Conservation (phyloP, 768 basidiomycete genomes). For the Lentinula detonsa region DNA sequence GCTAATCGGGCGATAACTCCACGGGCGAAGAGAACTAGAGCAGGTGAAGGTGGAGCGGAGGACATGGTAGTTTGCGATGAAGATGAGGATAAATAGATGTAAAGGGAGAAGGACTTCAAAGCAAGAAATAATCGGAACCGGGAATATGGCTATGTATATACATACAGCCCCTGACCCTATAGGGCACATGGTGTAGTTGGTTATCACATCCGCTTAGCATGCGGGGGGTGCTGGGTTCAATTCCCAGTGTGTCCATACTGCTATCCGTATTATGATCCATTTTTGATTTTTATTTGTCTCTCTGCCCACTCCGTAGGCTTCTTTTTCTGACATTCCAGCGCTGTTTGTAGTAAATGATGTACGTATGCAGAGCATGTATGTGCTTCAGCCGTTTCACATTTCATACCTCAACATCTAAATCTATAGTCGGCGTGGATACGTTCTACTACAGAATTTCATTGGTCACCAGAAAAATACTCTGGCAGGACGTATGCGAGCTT, state of each 20-base stretch:
- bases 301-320: no score
- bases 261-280: neutral
- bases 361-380: no score
- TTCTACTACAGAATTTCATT: neutral
- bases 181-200: conserved; percentile 22
- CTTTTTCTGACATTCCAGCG: no score
- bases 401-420: no score
- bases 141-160: no score
- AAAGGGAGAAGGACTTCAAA: no score
- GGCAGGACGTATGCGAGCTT: conserved; percentile 77
- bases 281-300: no score
- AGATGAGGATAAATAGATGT: neutral
- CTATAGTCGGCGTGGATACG: no score
- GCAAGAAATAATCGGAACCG: no score
- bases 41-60: conserved; percentile 29
- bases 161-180: neutral
- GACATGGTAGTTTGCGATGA: conserved; percentile 9
- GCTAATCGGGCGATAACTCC: conserved; percentile 78
- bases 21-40: conserved; percentile 74
- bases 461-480: conserved; percentile 47
- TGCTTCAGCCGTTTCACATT: no score
- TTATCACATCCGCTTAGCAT: conserved; percentile 27
- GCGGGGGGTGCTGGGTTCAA: conserved; percentile 8
- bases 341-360: no score
- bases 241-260: conserved; percentile 7